Evolutionary conservation across 768 basidiomycete species (phyloP).

Genomic region (Kwoniella europaea): DNA sequence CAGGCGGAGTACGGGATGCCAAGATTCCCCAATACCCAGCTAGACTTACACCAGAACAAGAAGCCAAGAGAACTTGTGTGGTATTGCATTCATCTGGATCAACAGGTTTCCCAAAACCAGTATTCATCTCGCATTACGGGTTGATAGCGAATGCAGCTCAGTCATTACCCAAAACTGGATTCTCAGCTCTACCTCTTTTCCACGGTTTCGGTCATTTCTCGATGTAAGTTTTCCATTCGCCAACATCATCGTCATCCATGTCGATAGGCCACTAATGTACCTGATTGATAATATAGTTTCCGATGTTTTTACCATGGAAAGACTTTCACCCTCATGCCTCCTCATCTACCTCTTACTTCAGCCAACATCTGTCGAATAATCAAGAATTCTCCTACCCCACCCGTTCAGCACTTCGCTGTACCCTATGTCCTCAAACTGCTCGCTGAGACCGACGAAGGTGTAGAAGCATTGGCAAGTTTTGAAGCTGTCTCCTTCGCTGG

Average conservation of each 20-base stretch:
- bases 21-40: constrained; percentile 42
- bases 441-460: constrained; percentile 63
- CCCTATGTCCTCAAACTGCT: constrained; percentile 62
- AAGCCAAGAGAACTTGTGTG: constrained; percentile 41
- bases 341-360: constrained; percentile 53
- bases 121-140: constrained; percentile 52
- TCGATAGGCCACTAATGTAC: not conserved
- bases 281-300: constrained; percentile 34
- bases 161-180: constrained; percentile 46
- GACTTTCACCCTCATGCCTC: constrained; percentile 54
- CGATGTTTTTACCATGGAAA: constrained; percentile 55
- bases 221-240: constrained; percentile 40
- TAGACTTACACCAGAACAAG: constrained; percentile 46
- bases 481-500: constrained; percentile 65
- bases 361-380: constrained; percentile 51
- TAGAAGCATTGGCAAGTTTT: constrained; percentile 60
- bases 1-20: constrained; percentile 55
- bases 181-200: constrained; percentile 53
- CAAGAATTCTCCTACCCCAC: constrained; percentile 42
- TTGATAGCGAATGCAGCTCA: constrained; percentile 40
- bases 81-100: constrained; percentile 55
- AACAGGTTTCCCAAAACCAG: constrained; percentile 56
- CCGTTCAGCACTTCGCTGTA: constrained; percentile 55
- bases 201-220: constrained; percentile 55
- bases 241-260: not conserved